Evolutionary conservation across 768 basidiomycete species (phyloP).

Genomic region (Rubroboletus satanas): DNA sequence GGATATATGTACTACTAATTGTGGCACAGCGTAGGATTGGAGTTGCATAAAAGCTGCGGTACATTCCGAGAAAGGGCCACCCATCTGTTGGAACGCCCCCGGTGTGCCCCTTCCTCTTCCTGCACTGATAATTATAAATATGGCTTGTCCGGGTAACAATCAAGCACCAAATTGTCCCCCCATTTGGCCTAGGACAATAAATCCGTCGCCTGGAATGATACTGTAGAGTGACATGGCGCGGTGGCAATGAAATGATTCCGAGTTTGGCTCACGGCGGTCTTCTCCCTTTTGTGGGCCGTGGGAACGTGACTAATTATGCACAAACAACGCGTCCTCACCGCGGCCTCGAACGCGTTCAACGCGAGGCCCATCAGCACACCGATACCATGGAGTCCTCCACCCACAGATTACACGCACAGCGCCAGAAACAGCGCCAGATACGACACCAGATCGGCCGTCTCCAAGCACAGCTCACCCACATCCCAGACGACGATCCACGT

Average conservation of each 20-base stretch:
- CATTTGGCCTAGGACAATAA: conserved; percentile 5
- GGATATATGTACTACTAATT: conserved; percentile 26
- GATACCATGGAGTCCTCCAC: conserved; percentile 54
- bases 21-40: conserved; percentile 25
- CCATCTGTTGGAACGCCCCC: conserved; percentile 6
- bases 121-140: conserved; percentile 9
- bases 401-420: conserved; percentile 37
- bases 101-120: conserved; percentile 10
- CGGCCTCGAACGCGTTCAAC: conserved; percentile 17
- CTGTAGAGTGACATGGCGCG: conserved; percentile 1
- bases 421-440: conserved; percentile 45
- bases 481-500: conserved; percentile 24
- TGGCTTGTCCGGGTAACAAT: neutral
- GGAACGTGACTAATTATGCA: neutral
- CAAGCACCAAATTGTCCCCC: neutral
- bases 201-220: conserved; percentile 1
- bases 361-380: neutral
- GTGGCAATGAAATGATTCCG: conserved; percentile 13
- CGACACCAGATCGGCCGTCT: conserved; percentile 52
- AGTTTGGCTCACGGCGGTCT: neutral
- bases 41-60: conserved; percentile 27
- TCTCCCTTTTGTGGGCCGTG: conserved; percentile 8
- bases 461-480: conserved; percentile 48
- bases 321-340: conserved; percentile 24
- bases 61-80: conserved; percentile 29